Percentiles rank a stretch among this genome's conserved stretches.
Evolutionary conservation across 352 stramenopile species (phyloP).

Genomic region (Phytopythium helicoides): DNA sequence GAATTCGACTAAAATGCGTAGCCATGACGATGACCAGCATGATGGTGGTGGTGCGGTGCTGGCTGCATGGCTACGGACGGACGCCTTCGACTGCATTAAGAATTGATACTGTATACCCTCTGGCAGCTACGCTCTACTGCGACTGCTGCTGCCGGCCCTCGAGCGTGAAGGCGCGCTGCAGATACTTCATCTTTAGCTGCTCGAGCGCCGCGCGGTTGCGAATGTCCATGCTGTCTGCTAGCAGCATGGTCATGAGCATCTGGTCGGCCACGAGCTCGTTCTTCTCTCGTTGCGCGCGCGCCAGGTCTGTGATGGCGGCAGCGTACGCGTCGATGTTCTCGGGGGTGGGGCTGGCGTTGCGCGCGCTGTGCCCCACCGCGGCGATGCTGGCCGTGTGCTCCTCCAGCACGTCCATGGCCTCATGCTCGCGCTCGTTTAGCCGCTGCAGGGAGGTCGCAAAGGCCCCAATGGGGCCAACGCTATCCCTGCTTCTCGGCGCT

Average conservation of each 20-base stretch:
- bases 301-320: conserved; percentile 6
- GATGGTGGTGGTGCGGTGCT: too few species aligned
- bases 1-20: neutral
- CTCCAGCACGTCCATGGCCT: neutral
- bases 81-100: conserved; percentile 1
- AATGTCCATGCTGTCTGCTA: conserved; percentile 8
- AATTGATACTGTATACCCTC: too few species aligned
- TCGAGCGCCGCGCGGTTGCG: conserved; percentile 9
- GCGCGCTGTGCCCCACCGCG: neutral
- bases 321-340: conserved; percentile 4
- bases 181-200: conserved; percentile 16
- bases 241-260: conserved; percentile 19
- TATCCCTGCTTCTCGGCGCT: neutral
- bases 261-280: conserved; percentile 16
- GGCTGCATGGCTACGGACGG: neutral
- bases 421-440: conserved; percentile 5
- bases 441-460: conserved; percentile 2
- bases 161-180: conserved; percentile 9
- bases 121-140: too few species aligned
- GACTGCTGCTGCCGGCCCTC: neutral
- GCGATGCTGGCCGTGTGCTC: conserved; percentile 7
- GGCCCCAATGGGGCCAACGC: neutral
- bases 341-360: neutral
- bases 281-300: conserved; percentile 9
- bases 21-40: neutral